Conservation (phyloP, 345 rosid species). For the Dovyalis caffra region DNA sequence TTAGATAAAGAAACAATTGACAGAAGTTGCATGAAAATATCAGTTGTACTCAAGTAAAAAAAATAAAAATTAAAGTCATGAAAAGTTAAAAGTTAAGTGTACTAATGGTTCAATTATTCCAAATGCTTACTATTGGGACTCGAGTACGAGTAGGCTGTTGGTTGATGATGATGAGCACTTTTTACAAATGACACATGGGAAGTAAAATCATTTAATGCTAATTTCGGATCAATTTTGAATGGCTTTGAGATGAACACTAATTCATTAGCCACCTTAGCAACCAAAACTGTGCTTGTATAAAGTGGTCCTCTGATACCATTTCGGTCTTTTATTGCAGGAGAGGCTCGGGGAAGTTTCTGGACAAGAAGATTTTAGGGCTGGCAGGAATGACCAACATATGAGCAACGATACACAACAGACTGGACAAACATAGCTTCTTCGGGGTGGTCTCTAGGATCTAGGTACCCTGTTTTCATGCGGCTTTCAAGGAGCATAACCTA, state of each 20-base stretch:
- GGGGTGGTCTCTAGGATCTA: constrained; percentile 15
- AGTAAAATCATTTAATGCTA: not conserved
- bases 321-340: constrained; percentile 46
- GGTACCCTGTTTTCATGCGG: not conserved
- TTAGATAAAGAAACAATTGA: too few relatives aligned
- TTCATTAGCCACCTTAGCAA: not conserved
- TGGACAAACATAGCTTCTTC: constrained; percentile 19
- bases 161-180: not conserved
- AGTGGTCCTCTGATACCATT: not conserved
- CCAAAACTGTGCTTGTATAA: not conserved
- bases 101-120: too few relatives aligned
- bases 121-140: not conserved
- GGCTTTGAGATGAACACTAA: not conserved
- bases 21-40: too few relatives aligned
- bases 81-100: too few relatives aligned
- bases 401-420: constrained; percentile 34
- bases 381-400: constrained; percentile 42
- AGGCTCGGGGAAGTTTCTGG: constrained; percentile 60
- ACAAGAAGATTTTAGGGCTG: constrained; percentile 49
- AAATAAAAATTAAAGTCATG: too few relatives aligned
- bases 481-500: constrained; percentile 17
- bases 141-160: not conserved
- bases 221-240: not conserved
- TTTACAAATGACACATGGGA: not conserved
- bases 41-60: too few relatives aligned